Conservation (phyloP, 129 eudicot species). For the Flaveria linearis region DNA sequence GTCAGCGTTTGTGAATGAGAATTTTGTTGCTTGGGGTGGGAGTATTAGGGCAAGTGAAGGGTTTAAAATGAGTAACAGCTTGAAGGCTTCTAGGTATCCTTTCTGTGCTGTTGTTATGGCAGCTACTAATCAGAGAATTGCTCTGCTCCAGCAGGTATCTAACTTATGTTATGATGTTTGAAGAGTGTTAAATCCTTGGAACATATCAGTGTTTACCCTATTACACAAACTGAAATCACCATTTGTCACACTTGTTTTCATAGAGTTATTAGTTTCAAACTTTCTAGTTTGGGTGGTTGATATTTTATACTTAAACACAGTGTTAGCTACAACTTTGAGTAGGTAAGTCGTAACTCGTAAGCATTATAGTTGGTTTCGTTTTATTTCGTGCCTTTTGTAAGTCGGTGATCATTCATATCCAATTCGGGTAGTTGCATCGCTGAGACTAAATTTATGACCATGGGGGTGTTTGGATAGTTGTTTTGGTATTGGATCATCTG, state of each 20-base stretch:
- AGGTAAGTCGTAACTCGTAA: background rate
- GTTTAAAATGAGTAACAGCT: conserved; percentile 94
- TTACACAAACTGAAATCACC: background rate
- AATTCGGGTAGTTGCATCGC: conserved; percentile 16
- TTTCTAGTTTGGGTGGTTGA: conserved; percentile 1
- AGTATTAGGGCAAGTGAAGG: conserved; percentile 86
- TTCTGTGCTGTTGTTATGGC: conserved; percentile 98
- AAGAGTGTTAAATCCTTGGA: conserved; percentile 14
- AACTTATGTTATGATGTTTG: background rate
- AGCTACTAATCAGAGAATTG: conserved; percentile 89
- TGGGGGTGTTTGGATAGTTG: background rate
- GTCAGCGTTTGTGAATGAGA: conserved; percentile 73
- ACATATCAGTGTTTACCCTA: conserved; percentile 7
- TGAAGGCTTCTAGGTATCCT: conserved; percentile 91
- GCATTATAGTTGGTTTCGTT: conserved; percentile 12
- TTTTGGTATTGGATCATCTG: background rate
- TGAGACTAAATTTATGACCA: background rate
- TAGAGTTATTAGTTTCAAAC: background rate
- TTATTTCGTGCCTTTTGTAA: background rate
- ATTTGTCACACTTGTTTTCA: background rate
- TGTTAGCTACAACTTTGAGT: background rate
- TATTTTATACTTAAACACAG: background rate
- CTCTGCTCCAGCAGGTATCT: conserved; percentile 89
- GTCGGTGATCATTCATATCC: background rate
- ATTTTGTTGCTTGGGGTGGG: conserved; percentile 95